Evolutionary conservation across 257 asterid genomes (phyloP).

Genomic region (Nicotiana knightiana): DNA sequence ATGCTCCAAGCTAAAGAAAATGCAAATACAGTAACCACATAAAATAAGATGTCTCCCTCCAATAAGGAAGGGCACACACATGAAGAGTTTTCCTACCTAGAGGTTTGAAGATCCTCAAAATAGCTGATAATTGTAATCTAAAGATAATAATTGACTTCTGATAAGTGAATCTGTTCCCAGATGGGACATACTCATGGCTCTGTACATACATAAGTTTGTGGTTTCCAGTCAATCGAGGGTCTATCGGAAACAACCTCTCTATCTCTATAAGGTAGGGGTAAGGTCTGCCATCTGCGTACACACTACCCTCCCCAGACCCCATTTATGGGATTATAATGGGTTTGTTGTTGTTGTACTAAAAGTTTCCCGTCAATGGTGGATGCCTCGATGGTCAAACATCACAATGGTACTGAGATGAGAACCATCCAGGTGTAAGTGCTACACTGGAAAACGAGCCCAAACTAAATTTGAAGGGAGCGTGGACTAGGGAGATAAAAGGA

Average conservation of each 20-base stretch:
- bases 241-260: no score
- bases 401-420: not conserved
- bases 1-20: slow-evolving; percentile 5
- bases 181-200: not conserved
- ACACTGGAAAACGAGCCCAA: no score
- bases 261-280: no score
- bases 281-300: no score
- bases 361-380: not conserved
- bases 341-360: no score
- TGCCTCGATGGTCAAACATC: not conserved
- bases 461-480: no score
- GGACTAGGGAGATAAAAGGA: no score
- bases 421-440: not conserved
- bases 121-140: not conserved
- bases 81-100: not conserved
- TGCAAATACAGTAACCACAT: not conserved
- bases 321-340: no score
- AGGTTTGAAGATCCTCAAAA: not conserved
- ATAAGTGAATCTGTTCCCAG: not conserved
- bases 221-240: no score
- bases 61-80: not conserved
- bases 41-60: not conserved
- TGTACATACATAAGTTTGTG: not conserved
- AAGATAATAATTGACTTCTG: not conserved
- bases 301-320: no score